Evolutionary conservation across 805 yeast species (phyloP).

Genomic region (Kodamaea lidongshanica): DNA sequence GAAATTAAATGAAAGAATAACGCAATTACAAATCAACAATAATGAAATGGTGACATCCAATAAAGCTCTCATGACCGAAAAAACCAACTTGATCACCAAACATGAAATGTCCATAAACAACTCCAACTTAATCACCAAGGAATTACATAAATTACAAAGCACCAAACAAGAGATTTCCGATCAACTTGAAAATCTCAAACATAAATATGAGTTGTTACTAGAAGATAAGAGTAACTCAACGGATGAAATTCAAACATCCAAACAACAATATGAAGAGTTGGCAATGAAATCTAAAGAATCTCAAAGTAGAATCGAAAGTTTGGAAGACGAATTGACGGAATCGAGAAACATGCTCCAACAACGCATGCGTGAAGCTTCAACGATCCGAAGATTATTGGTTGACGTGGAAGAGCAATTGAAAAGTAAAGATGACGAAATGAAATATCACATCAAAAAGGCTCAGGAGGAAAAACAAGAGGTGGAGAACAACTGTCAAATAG

Average conservation of each 20-base stretch:
- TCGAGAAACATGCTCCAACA: constrained; percentile 68
- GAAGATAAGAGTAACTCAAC: constrained; percentile 30
- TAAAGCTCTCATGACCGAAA: constrained; percentile 30
- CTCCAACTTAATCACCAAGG: constrained; percentile 26
- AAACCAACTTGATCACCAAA: constrained; percentile 34
- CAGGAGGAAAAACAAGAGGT: constrained; percentile 57
- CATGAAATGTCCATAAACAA: constrained; percentile 35
- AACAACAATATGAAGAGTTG: constrained; percentile 69
- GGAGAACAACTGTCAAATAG: constrained; percentile 44
- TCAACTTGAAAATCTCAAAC: constrained; percentile 35
- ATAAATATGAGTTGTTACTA: constrained; percentile 28
- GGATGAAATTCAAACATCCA: constrained; percentile 39
- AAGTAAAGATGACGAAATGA: constrained; percentile 48
- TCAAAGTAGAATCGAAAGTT: constrained; percentile 49
- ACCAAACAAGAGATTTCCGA: constrained; percentile 37
- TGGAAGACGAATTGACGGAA: constrained; percentile 82
- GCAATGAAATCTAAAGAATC: constrained; percentile 62
- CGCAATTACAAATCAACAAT: constrained; percentile 36
- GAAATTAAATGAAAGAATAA: constrained; percentile 30
- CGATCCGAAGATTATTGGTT: constrained; percentile 60
- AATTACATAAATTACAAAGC: constrained; percentile 35
- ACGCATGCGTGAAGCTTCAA: constrained; percentile 69
- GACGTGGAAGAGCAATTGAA: constrained; percentile 62
- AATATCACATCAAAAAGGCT: constrained; percentile 42
- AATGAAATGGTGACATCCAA: constrained; percentile 35